Conservation (phyloP, 805 yeast genomes). For the Metschnikowia lachancei region DNA sequence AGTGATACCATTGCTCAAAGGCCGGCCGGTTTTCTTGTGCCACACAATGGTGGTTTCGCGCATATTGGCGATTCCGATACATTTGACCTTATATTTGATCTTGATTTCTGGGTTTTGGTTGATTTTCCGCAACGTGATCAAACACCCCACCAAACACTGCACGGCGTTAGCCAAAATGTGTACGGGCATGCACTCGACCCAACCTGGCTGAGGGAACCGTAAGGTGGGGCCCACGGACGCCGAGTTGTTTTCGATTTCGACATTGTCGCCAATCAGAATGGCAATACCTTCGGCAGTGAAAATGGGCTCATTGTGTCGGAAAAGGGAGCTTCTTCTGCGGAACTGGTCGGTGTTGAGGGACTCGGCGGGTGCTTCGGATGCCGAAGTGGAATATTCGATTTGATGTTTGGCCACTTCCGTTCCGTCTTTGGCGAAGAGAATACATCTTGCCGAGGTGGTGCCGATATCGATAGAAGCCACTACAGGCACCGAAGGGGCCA, state of each 20-base stretch:
- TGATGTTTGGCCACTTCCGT: slow-evolving; percentile 84
- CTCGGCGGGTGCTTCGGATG: slow-evolving; percentile 49
- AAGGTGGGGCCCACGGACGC: slow-evolving; percentile 63
- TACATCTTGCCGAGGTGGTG: slow-evolving; percentile 88
- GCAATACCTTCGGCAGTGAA: slow-evolving; percentile 76
- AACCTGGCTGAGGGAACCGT: slow-evolving; percentile 76
- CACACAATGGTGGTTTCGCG: slow-evolving; percentile 90
- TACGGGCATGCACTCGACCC: slow-evolving; percentile 92
- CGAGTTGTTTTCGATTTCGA: slow-evolving; percentile 61
- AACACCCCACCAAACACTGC: slow-evolving; percentile 70
- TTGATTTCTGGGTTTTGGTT: slow-evolving; percentile 51
- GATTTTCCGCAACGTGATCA: slow-evolving; percentile 53
- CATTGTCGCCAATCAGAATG: slow-evolving; percentile 53
- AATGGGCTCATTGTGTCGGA: slow-evolving; percentile 53
- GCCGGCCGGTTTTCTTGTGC: slow-evolving; percentile 79
- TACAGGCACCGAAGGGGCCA: slow-evolving; percentile 40
- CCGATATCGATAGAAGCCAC: slow-evolving; percentile 85
- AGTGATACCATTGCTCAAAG: slow-evolving; percentile 84
- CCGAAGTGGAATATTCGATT: slow-evolving; percentile 80
- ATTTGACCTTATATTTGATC: slow-evolving; percentile 59
- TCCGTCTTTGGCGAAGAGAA: slow-evolving; percentile 71
- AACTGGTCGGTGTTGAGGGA: slow-evolving; percentile 44
- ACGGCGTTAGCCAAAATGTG: slow-evolving; percentile 77
- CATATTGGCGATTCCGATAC: slow-evolving; percentile 92
- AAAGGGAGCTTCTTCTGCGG: slow-evolving; percentile 42